A percentile compares a stretch with the other conserved stretches of the same genome.
Conservation (phyloP, 2,329 filamentous ascomycete genomes). For the Aspergillus sclerotialis region DNA sequence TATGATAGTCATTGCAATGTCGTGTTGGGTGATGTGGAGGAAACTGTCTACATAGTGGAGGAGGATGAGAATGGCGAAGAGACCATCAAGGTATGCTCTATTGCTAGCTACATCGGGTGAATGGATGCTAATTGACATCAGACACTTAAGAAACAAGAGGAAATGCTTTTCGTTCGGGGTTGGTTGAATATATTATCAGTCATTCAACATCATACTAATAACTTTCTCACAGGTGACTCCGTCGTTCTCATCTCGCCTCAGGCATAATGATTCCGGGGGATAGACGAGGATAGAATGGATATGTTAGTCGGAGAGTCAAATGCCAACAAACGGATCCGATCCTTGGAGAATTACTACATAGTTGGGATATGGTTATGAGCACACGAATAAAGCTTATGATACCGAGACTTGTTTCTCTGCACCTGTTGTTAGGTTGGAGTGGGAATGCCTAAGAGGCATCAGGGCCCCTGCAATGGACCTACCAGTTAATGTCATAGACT, state of each 20-base stretch:
- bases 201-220: conserved; percentile 12
- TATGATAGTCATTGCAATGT: conserved; percentile 99
- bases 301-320: background rate
- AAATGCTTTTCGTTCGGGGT: conserved; percentile 99
- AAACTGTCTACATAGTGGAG: conserved; percentile 91
- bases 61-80: conserved; percentile 74
- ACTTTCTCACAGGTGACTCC: conserved; percentile 54
- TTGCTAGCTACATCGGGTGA: background rate
- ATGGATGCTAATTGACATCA: conserved; percentile 29
- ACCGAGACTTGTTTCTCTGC: too few species aligned
- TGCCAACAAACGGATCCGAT: background rate
- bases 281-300: conserved; percentile 1
- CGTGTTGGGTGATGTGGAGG: conserved; percentile 90
- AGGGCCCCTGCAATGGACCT: too few species aligned
- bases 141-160: conserved; percentile 94
- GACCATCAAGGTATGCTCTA: conserved; percentile 56
- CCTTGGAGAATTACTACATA: background rate
- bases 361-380: background rate
- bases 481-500: too few species aligned
- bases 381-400: background rate
- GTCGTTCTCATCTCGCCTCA: conserved; percentile 66
- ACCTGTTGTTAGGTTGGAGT: too few species aligned
- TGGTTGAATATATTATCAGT: too few species aligned
- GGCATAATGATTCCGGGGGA: conserved; percentile 24
- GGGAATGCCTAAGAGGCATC: too few species aligned